Evolutionary conservation across 306 rosid species (phyloP).

Genomic region (Delonix regia): DNA sequence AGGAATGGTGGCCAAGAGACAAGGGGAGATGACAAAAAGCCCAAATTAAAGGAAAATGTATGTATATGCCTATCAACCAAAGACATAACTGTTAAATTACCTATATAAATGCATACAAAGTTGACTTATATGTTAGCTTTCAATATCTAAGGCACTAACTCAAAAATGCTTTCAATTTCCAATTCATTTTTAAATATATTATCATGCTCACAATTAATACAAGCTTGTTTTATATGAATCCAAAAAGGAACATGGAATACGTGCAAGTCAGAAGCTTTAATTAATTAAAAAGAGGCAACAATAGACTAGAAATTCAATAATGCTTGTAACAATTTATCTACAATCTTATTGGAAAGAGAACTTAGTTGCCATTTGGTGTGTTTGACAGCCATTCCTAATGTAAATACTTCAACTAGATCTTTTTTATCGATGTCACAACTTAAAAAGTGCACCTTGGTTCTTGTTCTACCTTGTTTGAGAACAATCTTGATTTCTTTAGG

Average conservation of each 20-base stretch:
- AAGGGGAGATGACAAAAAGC: too few species aligned
- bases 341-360: constrained; percentile 1
- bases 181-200: constrained; percentile 13
- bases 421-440: background rate
- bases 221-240: constrained; percentile 2
- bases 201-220: background rate
- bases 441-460: constrained; percentile 9
- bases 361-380: background rate
- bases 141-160: background rate
- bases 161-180: background rate
- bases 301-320: too few species aligned
- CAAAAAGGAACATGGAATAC: constrained; percentile 10
- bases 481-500: constrained; percentile 15
- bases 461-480: constrained; percentile 21
- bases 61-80: too few species aligned
- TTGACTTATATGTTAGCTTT: background rate
- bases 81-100: background rate
- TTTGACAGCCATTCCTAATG: background rate
- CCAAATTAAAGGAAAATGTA: too few species aligned
- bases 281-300: background rate
- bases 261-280: background rate
- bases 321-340: constrained; percentile 14
- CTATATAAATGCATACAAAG: background rate
- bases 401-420: background rate
- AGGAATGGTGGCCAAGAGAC: too few species aligned